Base-by-base conservation (phyloP, 257 asterid genomes). In the Catharanthus roseus region DNA sequence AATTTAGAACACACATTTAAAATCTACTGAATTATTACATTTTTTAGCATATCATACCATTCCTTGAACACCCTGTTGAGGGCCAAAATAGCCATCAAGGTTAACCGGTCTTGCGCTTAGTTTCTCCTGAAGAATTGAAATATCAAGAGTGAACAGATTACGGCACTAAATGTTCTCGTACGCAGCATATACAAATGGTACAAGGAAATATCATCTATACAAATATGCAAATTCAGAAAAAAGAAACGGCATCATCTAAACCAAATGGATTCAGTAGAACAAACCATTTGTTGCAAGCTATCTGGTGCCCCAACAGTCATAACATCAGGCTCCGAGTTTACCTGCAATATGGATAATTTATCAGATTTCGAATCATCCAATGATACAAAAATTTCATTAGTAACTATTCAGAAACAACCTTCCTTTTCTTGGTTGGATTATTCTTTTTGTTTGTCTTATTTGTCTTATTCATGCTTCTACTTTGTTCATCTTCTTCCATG, bases 211-310 rank as follows among this genome's bases (percentile, higher is more conserved):
- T 28, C 23, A 49, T 49, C 24, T 7, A 50, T 16, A 24, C 21
- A 12, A 23, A 3, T 21, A 34, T 45, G 29, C 38, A 51, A 73
- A 65, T n/a, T 2, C 19, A 49, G 16, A 41, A 51, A n/a, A 61
- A 63, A 55, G 61, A 49, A 51, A 70, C 8, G 39, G 56, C 18
- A 71, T 26, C 58, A 71, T 53, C 31, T 61, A 51, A 74, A 63
- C 19, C 38, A 65, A 50, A 54, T 34, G 62, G 63, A 66, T 73
- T 79, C 58, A 69, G 31, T 65, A 74, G 29, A 83, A 79, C 91
- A 53, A 70, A 93, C 97, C 93, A 95, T 83, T 82, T 86, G 97
- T 82, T 86, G 97, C 81, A 95, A 77, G 82, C 85, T 82, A 51
- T 91, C 97, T 24, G 92, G 75, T 21, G 95, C 66, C 66, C 89